Conservation (phyloP, 1,139 yeast genomes). For the Geotrichum macrosporum region DNA sequence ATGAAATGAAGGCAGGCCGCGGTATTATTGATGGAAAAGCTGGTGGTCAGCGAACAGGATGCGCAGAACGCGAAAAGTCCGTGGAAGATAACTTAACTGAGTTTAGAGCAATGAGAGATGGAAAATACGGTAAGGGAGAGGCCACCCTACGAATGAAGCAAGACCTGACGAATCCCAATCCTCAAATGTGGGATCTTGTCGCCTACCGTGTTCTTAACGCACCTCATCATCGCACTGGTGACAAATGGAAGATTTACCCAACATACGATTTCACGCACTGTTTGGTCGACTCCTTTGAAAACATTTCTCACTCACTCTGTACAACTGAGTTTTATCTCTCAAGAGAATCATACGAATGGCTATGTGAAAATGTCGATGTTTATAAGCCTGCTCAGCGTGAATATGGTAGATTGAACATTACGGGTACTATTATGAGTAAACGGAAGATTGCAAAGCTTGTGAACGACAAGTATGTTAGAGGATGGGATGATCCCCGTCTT, state of each 20-base stretch:
- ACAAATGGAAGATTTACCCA: slow-evolving; percentile 96
- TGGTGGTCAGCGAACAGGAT: slow-evolving; percentile 80
- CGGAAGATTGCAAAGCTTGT: slow-evolving; percentile 93
- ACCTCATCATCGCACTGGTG: slow-evolving; percentile 93
- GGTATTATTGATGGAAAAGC: slow-evolving; percentile 91
- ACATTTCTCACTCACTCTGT: slow-evolving; percentile 90
- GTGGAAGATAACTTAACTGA: slow-evolving; percentile 70
- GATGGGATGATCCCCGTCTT: slow-evolving; percentile 98
- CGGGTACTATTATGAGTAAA: slow-evolving; percentile 92
- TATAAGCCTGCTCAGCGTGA: slow-evolving; percentile 99
- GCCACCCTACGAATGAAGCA: slow-evolving; percentile 97
- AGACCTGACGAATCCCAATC: slow-evolving; percentile 84
- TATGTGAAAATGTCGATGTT: slow-evolving; percentile 90
- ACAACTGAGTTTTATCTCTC: slow-evolving; percentile 91
- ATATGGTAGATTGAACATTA: slow-evolving; percentile 90
- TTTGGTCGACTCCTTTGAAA: slow-evolving; percentile 95
- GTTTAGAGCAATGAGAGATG: slow-evolving; percentile 89
- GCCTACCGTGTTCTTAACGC: slow-evolving; percentile 96
- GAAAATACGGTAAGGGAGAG: slow-evolving; percentile 80
- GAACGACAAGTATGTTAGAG: slow-evolving; percentile 74
- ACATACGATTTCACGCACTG: slow-evolving; percentile 99
- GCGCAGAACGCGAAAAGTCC: slow-evolving; percentile 66
- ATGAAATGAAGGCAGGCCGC: slow-evolving; percentile 82
- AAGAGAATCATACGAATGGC: slow-evolving; percentile 96
- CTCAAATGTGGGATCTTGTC: slow-evolving; percentile 99